These are phyloP conservation scores for Lasiodiplodia gonubiensis DNA, from an alignment of 2,329 filamentous ascomycete species.

Conservation along the genomic window DNA sequence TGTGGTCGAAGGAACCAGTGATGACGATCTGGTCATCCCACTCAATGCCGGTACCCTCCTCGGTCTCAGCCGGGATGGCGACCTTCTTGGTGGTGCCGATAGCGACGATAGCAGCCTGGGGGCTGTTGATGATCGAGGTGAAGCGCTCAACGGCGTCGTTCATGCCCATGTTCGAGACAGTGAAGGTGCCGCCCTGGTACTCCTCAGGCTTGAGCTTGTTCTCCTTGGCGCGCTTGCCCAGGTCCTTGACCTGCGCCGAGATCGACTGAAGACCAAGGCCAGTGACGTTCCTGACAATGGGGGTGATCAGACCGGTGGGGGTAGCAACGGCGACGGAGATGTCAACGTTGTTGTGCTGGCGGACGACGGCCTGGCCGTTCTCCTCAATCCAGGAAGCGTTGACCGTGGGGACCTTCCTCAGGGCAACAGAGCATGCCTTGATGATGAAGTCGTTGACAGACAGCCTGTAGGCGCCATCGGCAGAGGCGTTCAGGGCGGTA, in stretches of 20 bases:
- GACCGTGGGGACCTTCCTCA: conserved; percentile 90
- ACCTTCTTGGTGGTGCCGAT: conserved; percentile 97
- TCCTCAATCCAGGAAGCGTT: conserved; percentile 92
- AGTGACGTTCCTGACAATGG: conserved; percentile 90
- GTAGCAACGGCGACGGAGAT: conserved; percentile 96
- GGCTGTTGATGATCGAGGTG: conserved; percentile 98
- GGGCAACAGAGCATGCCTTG: conserved; percentile 89
- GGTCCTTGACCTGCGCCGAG: conserved; percentile 89
- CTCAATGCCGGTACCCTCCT: conserved; percentile 78
- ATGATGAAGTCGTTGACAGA: conserved; percentile 99
- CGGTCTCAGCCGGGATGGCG: conserved; percentile 79
- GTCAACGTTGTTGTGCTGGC: conserved; percentile 90
- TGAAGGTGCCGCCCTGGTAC: conserved; percentile 98
- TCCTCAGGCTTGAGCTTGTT: conserved; percentile 99
- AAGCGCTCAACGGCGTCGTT: conserved; percentile 95
- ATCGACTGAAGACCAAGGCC: conserved; percentile 86
- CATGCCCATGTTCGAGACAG: conserved; percentile 99
- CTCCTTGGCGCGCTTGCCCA: conserved; percentile 93
- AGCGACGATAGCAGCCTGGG: conserved; percentile 92
- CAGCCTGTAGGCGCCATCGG: conserved; percentile 96
- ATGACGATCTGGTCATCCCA: conserved; percentile 98
- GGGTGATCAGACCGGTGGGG: conserved; percentile 92
- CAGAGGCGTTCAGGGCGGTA: conserved; percentile 84
- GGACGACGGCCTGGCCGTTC: conserved; percentile 78
- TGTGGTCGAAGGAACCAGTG: conserved; percentile 97